phyloP scores from a whole-genome alignment of 352 stramenopile species.

The Thalassiosira hispida region DNA sequence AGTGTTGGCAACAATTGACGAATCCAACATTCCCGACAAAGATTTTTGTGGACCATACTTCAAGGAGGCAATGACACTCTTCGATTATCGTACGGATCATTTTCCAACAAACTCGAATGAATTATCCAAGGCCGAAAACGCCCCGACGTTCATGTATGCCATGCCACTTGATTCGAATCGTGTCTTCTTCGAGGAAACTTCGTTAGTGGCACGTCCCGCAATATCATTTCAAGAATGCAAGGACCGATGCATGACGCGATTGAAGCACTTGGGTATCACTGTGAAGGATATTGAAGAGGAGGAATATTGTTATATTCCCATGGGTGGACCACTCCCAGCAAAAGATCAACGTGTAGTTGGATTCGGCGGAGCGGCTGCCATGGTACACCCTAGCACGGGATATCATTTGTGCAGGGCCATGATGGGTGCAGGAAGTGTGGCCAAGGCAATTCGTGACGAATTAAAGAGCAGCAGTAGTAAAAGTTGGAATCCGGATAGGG shows the following conservation, averaged over 20 bases:
- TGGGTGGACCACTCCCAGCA: constrained; percentile 85
- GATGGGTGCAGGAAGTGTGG: constrained; percentile 78
- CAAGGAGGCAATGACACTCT: constrained; percentile 88
- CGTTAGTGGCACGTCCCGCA: constrained; percentile 82
- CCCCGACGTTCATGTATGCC: constrained; percentile 89
- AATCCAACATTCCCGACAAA: constrained; percentile 52
- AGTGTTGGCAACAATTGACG: constrained; percentile 75
- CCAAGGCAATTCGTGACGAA: constrained; percentile 75
- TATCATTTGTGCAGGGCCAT: constrained; percentile 85
- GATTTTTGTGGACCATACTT: constrained; percentile 83
- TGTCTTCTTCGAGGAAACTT: constrained; percentile 88
- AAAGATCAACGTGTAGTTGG: constrained; percentile 84
- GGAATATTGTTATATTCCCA: constrained; percentile 88
- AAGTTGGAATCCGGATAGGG: constrained; percentile 66
- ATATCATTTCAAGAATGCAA: constrained; percentile 88
- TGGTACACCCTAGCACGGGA: constrained; percentile 88
- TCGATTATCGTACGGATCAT: constrained; percentile 90
- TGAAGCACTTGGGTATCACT: constrained; percentile 85
- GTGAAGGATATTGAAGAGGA: constrained; percentile 85
- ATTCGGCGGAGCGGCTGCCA: constrained; percentile 83
- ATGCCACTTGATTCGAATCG: constrained; percentile 85
- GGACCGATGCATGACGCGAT: constrained; percentile 77
- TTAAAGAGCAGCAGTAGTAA: constrained; percentile 27
- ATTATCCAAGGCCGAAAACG: constrained; percentile 54
- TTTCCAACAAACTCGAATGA: constrained; percentile 62